Evolutionary conservation across 768 basidiomycete species (phyloP), one percentile per base, ranked within the genome.

Genomic region (Tubosaeta sp.): DNA sequence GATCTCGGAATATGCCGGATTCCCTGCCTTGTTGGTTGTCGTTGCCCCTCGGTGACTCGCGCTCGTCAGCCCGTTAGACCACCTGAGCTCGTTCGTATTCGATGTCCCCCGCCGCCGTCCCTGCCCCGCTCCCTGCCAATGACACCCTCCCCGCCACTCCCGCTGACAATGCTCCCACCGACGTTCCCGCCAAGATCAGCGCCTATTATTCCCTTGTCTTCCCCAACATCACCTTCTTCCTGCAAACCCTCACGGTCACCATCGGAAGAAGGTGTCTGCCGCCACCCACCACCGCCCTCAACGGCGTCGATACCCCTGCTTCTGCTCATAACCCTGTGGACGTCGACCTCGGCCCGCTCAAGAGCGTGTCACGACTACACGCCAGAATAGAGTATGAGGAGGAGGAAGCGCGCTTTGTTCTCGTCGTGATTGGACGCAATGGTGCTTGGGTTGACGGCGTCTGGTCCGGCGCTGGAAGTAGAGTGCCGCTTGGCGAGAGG

Each of bases 401-500:
- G 66, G 87, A 91, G 8, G 85, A 87, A 56, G 89, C 90, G 56
- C 83, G 87, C 48, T 97, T 95, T 66, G 84, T 91, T 14, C 80
- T 99, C 33, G 84, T 85, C 54, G 95, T 99, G 34, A 79, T 91
- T 34, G 97, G 97, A n/a, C 78, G 97, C 53, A 98, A 99, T 62
- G 97, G 97, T 12, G 94, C 94, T 16, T 97, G 95, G 88, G 93
- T 99, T 5, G 94, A 98, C 58, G 95, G 94, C 29, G 84, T 90
- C n/a, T 99, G 95, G 90, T 85, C 85, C 45, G 88, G 87, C 11
- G 86, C 89, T 58, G 92, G 95, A 14, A 86, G 88, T 54, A 82
- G 85, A 54, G 88, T 93, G n/a, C 81, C 88, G 29, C 74, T 99
- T 19, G 77, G 85, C 34, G 91, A 93, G 67, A 80, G 91, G 95